phyloP scores from a whole-genome alignment of 108 stramenopile species.

The Nitzschia sp. region DNA sequence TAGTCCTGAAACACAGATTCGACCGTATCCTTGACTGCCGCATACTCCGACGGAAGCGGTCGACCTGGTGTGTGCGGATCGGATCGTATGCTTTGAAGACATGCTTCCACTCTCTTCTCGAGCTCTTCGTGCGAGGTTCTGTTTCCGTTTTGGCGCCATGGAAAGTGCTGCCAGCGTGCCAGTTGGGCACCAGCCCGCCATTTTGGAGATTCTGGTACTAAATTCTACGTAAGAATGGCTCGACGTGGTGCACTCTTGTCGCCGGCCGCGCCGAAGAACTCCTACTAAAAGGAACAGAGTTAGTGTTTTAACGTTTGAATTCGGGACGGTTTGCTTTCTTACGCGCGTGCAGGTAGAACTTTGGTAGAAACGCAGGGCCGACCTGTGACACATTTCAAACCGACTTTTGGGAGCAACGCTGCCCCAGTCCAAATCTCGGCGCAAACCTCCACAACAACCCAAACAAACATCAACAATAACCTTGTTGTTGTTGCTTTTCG shows the following conservation, averaged over 20 bases:
- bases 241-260: no score
- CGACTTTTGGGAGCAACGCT: not conserved
- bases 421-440: not conserved
- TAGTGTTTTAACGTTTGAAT: not conserved
- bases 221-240: no score
- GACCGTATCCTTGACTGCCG: conserved; percentile 5
- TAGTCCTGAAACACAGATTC: conserved; percentile 26
- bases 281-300: not conserved
- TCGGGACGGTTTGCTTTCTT: not conserved
- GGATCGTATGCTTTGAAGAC: no score
- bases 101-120: no score
- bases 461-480: no score
- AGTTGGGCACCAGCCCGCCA: not conserved
- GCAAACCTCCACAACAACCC: not conserved
- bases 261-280: not conserved
- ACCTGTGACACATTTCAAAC: not conserved
- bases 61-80: conserved; percentile 1
- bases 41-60: conserved; percentile 10
- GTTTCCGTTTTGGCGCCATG: no score
- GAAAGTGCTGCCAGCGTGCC: no score
- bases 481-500: no score
- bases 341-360: not conserved
- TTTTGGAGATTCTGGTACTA: no score
- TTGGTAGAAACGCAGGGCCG: not conserved
- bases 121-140: no score